A percentile compares a stretch with the other conserved stretches of the same genome.
phyloP scores from a whole-genome alignment of 768 basidiomycete genomes.

The Podaxis rugospora region DNA sequence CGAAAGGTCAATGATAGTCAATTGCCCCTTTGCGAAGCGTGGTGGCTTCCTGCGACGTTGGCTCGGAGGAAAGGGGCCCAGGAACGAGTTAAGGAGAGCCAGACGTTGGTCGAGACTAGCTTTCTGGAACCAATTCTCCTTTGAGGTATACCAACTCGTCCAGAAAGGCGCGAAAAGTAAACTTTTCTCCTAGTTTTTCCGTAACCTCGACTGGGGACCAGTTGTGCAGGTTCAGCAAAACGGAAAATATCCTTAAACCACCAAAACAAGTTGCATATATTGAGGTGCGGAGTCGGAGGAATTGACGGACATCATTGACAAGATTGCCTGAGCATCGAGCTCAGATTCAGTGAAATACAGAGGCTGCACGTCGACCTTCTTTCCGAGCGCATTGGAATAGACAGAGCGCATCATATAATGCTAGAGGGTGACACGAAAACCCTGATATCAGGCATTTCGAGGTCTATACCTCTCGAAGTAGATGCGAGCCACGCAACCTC shows the following conservation, averaged over 20 bases:
- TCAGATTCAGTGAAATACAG: constrained; percentile 54
- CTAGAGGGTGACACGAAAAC: constrained; percentile 63
- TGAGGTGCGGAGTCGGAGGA: constrained; percentile 59
- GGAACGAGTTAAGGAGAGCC: constrained; percentile 54
- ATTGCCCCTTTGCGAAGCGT: constrained; percentile 51
- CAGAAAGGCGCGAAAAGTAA: constrained; percentile 47
- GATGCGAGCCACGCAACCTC: constrained; percentile 62
- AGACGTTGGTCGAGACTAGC: constrained; percentile 60
- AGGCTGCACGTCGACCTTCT: constrained; percentile 46
- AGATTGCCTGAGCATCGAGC: constrained; percentile 61
- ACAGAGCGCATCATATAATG: constrained; percentile 52
- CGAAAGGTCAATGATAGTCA: constrained; percentile 68
- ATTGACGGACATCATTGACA: constrained; percentile 72
- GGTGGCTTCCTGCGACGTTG: constrained; percentile 1
- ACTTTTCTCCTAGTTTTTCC: constrained; percentile 59
- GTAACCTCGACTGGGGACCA: constrained; percentile 46
- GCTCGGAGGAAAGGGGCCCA: constrained; percentile 26
- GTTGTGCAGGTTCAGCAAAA: neutral
- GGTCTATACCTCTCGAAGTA: constrained; percentile 21
- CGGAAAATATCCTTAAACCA: constrained; percentile 24
- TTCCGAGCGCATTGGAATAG: constrained; percentile 45
- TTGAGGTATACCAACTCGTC: constrained; percentile 40
- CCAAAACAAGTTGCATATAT: constrained; percentile 66
- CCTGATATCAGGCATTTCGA: constrained; percentile 30
- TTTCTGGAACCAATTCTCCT: constrained; percentile 42